These are phyloP conservation scores for Maudiozyma turicensis DNA, from an alignment of 805 yeast species.

Conservation along the genomic window DNA sequence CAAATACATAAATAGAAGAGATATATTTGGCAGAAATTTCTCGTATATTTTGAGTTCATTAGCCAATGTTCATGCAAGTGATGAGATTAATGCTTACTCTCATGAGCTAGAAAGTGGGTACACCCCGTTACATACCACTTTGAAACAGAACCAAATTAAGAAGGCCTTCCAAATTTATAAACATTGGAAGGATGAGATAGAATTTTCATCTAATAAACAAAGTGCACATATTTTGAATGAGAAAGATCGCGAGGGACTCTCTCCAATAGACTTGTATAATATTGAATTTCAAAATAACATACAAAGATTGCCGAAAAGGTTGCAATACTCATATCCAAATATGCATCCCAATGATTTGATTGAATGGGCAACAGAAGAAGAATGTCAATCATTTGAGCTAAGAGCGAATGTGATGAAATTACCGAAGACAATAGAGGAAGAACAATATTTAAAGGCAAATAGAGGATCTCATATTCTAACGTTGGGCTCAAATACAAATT, in stretches of 20 bases:
- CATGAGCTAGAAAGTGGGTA: conserved; percentile 72
- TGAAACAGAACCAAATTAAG: conserved; percentile 23
- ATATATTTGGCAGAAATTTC: conserved; percentile 54
- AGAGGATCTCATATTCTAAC: conserved; percentile 54
- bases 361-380: conserved; percentile 3
- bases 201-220: conserved; percentile 12
- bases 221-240: conserved; percentile 30
- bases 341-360: not conserved
- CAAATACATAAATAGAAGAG: conserved; percentile 31
- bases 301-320: conserved; percentile 7
- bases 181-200: conserved; percentile 20
- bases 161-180: conserved; percentile 24
- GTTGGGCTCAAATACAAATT: conserved; percentile 54
- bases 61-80: conserved; percentile 6
- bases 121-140: conserved; percentile 67
- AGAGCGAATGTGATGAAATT: conserved; percentile 5
- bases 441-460: conserved; percentile 15
- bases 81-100: conserved; percentile 30
- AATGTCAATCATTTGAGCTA: not conserved
- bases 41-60: conserved; percentile 21
- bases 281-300: conserved; percentile 7
- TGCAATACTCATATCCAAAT: not conserved
- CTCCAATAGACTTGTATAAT: conserved; percentile 59
- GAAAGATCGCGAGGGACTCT: conserved; percentile 60
- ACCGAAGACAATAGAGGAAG: conserved; percentile 1